Conservation (phyloP, 164 flowering plant species). For the Taxillus chinensis region DNA sequence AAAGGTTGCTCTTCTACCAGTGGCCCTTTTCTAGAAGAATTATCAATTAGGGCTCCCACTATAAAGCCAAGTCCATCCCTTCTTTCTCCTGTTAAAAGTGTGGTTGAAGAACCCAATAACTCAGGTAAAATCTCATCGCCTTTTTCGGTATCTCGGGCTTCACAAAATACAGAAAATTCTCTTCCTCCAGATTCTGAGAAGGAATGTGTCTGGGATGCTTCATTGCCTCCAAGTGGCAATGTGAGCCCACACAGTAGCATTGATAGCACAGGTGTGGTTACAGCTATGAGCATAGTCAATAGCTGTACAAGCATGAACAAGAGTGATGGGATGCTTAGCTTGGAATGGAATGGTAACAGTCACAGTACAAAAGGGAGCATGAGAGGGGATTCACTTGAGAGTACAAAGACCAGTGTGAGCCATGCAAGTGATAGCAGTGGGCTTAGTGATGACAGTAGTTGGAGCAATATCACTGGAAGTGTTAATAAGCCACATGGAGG, state of each 20-base stretch:
- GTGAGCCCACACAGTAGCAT: slow-evolving; percentile 85
- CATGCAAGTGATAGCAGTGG: slow-evolving; percentile 94
- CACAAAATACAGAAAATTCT: slow-evolving; percentile 46
- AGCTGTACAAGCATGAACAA: slow-evolving; percentile 64
- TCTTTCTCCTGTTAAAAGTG: slow-evolving; percentile 48
- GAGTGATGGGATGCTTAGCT: slow-evolving; percentile 59
- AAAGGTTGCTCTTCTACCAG: slow-evolving; percentile 11
- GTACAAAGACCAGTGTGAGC: slow-evolving; percentile 75
- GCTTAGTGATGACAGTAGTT: slow-evolving; percentile 90
- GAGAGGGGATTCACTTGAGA: slow-evolving; percentile 79
- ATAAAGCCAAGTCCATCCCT: slow-evolving; percentile 28
- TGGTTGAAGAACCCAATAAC: slow-evolving; percentile 54
- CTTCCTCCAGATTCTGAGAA: slow-evolving; percentile 49
- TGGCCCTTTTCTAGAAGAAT: slow-evolving; percentile 62
- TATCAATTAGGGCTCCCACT: slow-evolving; percentile 34
- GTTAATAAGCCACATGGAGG: slow-evolving; percentile 96
- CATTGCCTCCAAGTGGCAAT: slow-evolving; percentile 92
- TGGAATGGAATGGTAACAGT: slow-evolving; percentile 40
- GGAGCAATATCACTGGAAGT: slow-evolving; percentile 86
- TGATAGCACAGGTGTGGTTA: slow-evolving; percentile 62
- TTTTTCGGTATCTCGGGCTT: slow-evolving; percentile 41
- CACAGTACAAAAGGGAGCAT: slow-evolving; percentile 63
- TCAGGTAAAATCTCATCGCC: slow-evolving; percentile 33
- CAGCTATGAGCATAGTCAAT: slow-evolving; percentile 80
- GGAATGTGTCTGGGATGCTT: slow-evolving; percentile 94